phyloP scores from a whole-genome alignment of 805 yeast species.

The Metschnikowia noctiluminum region DNA sequence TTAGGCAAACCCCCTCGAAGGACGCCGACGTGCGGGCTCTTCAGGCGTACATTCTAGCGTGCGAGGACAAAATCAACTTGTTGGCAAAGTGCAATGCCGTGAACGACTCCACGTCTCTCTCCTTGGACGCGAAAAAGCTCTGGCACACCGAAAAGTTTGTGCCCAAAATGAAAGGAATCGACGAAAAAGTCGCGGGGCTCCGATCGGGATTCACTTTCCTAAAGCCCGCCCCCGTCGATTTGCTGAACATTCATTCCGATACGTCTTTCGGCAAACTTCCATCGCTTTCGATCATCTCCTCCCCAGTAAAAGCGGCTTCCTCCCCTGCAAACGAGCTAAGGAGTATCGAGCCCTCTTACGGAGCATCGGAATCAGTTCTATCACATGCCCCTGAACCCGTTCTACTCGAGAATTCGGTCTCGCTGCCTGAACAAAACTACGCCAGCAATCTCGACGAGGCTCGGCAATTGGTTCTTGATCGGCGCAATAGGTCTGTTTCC shows the following conservation, averaged over 20 bases:
- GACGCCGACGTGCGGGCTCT: constrained; percentile 13
- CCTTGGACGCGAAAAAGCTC: constrained; percentile 33
- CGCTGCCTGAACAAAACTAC: neutral
- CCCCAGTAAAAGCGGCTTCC: neutral
- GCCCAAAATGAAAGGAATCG: constrained; percentile 24
- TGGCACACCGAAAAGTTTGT: constrained; percentile 24
- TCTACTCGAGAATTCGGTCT: neutral
- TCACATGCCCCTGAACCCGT: neutral
- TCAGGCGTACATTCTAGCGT: constrained; percentile 23
- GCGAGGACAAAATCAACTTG: constrained; percentile 27
- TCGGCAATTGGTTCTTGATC: constrained; percentile 15
- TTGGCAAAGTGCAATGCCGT: constrained; percentile 29
- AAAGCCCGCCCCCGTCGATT: constrained; percentile 12
- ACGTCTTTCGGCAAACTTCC: constrained; percentile 4
- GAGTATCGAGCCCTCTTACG: neutral
- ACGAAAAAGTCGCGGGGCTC: constrained; percentile 10
- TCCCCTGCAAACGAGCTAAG: neutral
- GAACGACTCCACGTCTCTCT: constrained; percentile 36
- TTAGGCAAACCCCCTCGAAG: neutral
- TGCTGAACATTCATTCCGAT: constrained; percentile 11
- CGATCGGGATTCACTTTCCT: constrained; percentile 16
- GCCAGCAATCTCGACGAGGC: constrained; percentile 18
- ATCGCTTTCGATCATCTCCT: constrained; percentile 5
- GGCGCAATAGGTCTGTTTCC: constrained; percentile 1
- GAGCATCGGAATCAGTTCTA: neutral